Evolutionary conservation across 345 rosid species (phyloP), one percentile per base, ranked within the genome.

Genomic region (Cochlearia excelsa): DNA sequence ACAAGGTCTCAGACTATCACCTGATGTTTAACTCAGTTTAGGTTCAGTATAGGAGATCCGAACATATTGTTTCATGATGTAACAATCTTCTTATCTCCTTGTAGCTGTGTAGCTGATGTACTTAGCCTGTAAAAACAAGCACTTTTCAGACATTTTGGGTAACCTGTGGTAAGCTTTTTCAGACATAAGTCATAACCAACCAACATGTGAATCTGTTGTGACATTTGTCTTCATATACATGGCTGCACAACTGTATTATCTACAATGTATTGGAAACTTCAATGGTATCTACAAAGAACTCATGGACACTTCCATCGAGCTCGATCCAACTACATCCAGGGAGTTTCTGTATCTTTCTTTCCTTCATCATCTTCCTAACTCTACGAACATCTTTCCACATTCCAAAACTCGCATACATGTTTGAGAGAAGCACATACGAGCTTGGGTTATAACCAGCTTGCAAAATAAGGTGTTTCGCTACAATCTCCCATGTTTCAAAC

Each of bases 241-340:
- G 23, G 30, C 44, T 54, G 54, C 52, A 46, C 55, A 55, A 30
- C 46, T 48, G 37, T 60, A 16, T 27, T 65, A 47, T 46, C 43
- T 71, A 71, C 71, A 65, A 72, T 35, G 58, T 28, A 66, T 43
- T 70, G 10, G 67, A 46, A 46, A 31, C 43, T 51, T 59, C 63
- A 41, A 54, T 53, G 70, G 46, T 72, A 57, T 66, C 65, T 51
- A 73, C 75, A 56, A 76, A 68, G 69, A 84, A 81, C 65, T 81
- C 81, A 52, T 79, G 86, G 35, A 74, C 67, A 9, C 57, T 72
- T 56, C 83, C 84, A 11, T 81, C 72, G 16, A 79, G 76, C 67
- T 79, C 84, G 26, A 84, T 72, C 75, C 81, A 79, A 63, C 84
- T 79, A 60, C 81, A 81, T 30, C 86, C 90, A 5, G 90, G 86